phyloP scores from a whole-genome alignment of 2,329 filamentous ascomycete species.

The Fusarium graminum region DNA sequence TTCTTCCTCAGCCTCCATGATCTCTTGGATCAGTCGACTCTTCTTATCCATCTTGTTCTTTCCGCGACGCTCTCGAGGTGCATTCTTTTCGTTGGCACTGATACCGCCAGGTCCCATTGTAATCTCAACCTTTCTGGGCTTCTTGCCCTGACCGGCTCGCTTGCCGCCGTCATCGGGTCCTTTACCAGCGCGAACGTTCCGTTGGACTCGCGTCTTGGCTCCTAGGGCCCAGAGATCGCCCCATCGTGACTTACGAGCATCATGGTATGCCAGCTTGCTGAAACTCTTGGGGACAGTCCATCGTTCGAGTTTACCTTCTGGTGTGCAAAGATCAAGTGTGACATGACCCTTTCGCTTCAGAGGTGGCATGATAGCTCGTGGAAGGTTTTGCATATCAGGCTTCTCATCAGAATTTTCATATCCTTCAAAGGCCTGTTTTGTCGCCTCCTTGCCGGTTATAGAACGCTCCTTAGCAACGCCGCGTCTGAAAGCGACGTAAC shows the following conservation, averaged over 20 bases:
- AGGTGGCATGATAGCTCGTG: slow-evolving; percentile 81
- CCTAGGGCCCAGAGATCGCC: slow-evolving; percentile 96
- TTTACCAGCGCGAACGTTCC: slow-evolving; percentile 71
- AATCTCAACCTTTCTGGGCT: slow-evolving; percentile 55
- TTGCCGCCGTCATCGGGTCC: slow-evolving; percentile 62
- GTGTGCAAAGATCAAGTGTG: slow-evolving; percentile 90
- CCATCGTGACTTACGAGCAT: slow-evolving; percentile 91
- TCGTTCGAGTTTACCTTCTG: slow-evolving; percentile 85
- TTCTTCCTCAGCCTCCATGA: slow-evolving; percentile 53
- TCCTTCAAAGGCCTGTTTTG: slow-evolving; percentile 77
- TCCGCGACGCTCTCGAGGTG: slow-evolving; percentile 54
- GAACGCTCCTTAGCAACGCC: slow-evolving; percentile 64
- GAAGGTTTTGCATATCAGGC: slow-evolving; percentile 76
- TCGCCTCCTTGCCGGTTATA: slow-evolving; percentile 66
- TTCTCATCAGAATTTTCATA: slow-evolving; percentile 67
- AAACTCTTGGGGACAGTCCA: slow-evolving; percentile 92
- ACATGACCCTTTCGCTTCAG: slow-evolving; percentile 92
- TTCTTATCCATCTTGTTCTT: slow-evolving; percentile 58
- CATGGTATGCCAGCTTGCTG: slow-evolving; percentile 85
- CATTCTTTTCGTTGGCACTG: slow-evolving; percentile 56
- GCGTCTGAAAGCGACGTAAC: slow-evolving; percentile 87
- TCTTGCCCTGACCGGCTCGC: slow-evolving; percentile 58
- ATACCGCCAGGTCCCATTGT: slow-evolving; percentile 54
- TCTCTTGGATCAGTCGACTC: slow-evolving; percentile 57
- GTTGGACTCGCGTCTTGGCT: slow-evolving; percentile 82